Evolutionary conservation across 306 rosid species (phyloP).

Genomic region (Rosa rugosa): DNA sequence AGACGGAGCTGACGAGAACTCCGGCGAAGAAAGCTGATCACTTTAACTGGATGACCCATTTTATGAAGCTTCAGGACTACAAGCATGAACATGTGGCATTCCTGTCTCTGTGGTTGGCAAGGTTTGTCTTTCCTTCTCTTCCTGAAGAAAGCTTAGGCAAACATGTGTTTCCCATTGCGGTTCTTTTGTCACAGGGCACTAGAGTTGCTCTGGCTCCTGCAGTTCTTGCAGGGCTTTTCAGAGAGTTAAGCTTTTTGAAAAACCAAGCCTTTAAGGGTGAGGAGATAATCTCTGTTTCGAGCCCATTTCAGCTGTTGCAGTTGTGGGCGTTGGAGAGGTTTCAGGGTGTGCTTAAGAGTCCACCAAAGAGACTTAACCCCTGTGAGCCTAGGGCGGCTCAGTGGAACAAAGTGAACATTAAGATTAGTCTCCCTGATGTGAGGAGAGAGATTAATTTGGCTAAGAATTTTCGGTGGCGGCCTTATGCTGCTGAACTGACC

Average conservation of each 20-base stretch:
- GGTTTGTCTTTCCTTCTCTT: slow-evolving; percentile 44
- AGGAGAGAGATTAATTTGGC: background rate
- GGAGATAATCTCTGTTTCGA: slow-evolving; percentile 14
- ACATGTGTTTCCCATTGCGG: slow-evolving; percentile 40
- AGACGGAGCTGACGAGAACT: background rate
- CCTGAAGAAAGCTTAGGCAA: slow-evolving; percentile 6
- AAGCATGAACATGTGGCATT: slow-evolving; percentile 50
- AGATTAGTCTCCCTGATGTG: background rate
- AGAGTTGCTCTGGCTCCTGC: slow-evolving; percentile 56
- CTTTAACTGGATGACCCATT: slow-evolving; percentile 37
- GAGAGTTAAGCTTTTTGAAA: slow-evolving; percentile 23
- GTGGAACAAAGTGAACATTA: slow-evolving; percentile 27
- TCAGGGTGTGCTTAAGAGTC: slow-evolving; percentile 8
- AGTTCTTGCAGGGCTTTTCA: slow-evolving; percentile 47
- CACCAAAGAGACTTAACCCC: background rate
- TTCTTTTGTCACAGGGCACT: slow-evolving; percentile 45
- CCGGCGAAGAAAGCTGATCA: slow-evolving; percentile 27
- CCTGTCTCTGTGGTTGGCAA: slow-evolving; percentile 44
- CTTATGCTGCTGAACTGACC: slow-evolving; percentile 30
- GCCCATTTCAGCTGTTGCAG: slow-evolving; percentile 49
- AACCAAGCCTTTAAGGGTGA: background rate
- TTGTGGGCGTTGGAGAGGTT: slow-evolving; percentile 66
- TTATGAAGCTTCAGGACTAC: slow-evolving; percentile 30
- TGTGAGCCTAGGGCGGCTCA: slow-evolving; percentile 32
- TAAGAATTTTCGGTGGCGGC: slow-evolving; percentile 43